Percentiles rank a stretch among this genome's conserved stretches.
These are phyloP conservation scores for Fraxinus sp. DNA, from an alignment of 305 asterid genomes.

Conservation along the genomic window DNA sequence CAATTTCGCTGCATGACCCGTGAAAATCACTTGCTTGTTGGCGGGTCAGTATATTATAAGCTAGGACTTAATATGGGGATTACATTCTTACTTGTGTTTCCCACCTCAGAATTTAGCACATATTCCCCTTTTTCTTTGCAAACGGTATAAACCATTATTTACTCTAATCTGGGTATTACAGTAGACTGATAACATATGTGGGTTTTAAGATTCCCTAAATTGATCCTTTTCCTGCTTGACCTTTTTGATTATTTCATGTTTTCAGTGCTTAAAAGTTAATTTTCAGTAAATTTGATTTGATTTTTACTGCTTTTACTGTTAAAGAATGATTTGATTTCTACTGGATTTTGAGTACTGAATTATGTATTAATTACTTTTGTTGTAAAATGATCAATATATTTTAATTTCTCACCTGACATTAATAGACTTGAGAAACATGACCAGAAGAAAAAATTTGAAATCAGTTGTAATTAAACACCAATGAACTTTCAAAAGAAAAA, in stretches of 20 bases:
- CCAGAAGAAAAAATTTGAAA: background rate
- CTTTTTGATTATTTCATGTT: background rate
- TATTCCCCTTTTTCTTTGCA: background rate
- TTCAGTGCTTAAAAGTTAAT: background rate
- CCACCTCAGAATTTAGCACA: background rate
- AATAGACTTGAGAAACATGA: background rate
- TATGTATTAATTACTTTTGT: background rate
- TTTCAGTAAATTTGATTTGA: background rate
- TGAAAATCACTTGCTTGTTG: background rate
- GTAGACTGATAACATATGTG: background rate
- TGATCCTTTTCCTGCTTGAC: background rate
- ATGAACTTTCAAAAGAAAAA: background rate
- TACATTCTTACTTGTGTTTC: background rate
- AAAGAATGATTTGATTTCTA: background rate
- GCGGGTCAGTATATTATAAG: background rate
- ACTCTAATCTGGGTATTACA: background rate
- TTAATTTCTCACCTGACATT: background rate
- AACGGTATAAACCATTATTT: background rate
- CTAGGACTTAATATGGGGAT: background rate
- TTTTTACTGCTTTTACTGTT: background rate
- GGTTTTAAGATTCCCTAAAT: background rate
- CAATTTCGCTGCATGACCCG: background rate
- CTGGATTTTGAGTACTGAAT: background rate
- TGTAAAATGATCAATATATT: background rate
- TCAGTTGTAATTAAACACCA: background rate